A percentile compares a stretch with the other conserved stretches of the same genome.
These are phyloP conservation scores for Aspergillus oerlinghausenensis DNA, from an alignment of 2,329 filamentous ascomycete species.

Conservation along the genomic window DNA sequence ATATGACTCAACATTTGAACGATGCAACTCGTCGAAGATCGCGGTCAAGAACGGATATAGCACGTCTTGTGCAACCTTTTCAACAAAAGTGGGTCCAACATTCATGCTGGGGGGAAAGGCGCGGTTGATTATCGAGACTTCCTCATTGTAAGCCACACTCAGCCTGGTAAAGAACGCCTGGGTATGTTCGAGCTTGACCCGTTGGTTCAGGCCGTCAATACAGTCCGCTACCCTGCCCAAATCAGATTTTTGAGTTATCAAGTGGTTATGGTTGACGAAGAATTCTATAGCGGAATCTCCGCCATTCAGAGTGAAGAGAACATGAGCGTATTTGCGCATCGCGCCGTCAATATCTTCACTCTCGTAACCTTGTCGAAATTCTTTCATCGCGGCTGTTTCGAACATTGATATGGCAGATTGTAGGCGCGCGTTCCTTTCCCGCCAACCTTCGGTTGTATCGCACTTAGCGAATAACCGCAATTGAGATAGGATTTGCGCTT, in stretches of 20 bases:
- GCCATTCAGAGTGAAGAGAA: slow-evolving; percentile 76
- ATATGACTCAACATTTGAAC: slow-evolving; percentile 69
- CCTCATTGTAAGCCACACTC: slow-evolving; percentile 72
- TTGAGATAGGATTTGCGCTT: slow-evolving; percentile 84
- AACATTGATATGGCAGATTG: slow-evolving; percentile 74
- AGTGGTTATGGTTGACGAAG: slow-evolving; percentile 82
- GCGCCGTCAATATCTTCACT: slow-evolving; percentile 80
- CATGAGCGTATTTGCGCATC: slow-evolving; percentile 85
- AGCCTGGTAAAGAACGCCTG: slow-evolving; percentile 74
- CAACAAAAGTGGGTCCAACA: slow-evolving; percentile 73
- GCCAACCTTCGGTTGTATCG: slow-evolving; percentile 73
- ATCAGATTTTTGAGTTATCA: slow-evolving; percentile 69
- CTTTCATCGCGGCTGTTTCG: slow-evolving; percentile 80
- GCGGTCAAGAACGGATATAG: slow-evolving; percentile 81
- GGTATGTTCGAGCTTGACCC: slow-evolving; percentile 73
- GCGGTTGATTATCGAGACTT: slow-evolving; percentile 71
- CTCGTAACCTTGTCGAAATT: slow-evolving; percentile 91
- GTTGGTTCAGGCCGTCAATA: slow-evolving; percentile 63
- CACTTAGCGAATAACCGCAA: slow-evolving; percentile 72
- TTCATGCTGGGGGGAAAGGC: slow-evolving; percentile 70
- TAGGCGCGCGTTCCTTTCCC: slow-evolving; percentile 66
- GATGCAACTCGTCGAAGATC: slow-evolving; percentile 82
- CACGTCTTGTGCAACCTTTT: slow-evolving; percentile 75
- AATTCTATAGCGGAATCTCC: slow-evolving; percentile 73
- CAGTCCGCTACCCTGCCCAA: slow-evolving; percentile 76